Evolutionary conservation across 345 rosid species (phyloP).

Genomic region (Trapa incisa): DNA sequence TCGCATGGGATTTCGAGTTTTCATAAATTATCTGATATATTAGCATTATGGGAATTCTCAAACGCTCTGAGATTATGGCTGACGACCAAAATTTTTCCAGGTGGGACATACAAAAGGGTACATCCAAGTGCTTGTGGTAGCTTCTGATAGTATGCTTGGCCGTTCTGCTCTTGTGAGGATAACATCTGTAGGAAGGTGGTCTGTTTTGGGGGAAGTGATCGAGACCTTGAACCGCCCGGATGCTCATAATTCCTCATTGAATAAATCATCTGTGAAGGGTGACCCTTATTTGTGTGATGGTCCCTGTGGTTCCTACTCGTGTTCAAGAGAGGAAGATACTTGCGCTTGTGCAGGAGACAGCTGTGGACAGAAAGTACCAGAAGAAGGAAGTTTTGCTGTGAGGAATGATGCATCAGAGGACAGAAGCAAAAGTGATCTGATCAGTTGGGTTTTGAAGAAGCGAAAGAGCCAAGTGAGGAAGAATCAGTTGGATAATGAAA

Average conservation of each 20-base stretch:
- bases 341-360: slow-evolving; percentile 37
- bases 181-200: slow-evolving; percentile 92
- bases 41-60: neutral
- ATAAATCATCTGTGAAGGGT: slow-evolving; percentile 15
- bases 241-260: slow-evolving; percentile 9
- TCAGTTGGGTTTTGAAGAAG: slow-evolving; percentile 45
- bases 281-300: slow-evolving; percentile 18
- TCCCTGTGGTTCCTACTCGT: slow-evolving; percentile 28
- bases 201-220: slow-evolving; percentile 73
- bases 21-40: neutral
- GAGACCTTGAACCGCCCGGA: slow-evolving; percentile 27
- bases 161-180: slow-evolving; percentile 70
- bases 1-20: neutral
- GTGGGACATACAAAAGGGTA: slow-evolving; percentile 93
- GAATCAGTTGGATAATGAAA: slow-evolving; percentile 15
- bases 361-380: slow-evolving; percentile 23
- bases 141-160: slow-evolving; percentile 58
- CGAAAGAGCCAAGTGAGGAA: slow-evolving; percentile 19
- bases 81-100: slow-evolving; percentile 21
- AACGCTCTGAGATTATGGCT: neutral
- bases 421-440: slow-evolving; percentile 15
- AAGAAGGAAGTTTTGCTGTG: slow-evolving; percentile 6
- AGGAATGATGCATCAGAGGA: slow-evolving; percentile 17
- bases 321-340: slow-evolving; percentile 26
- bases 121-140: slow-evolving; percentile 67